Evolutionary conservation across 2,329 filamentous ascomycete genomes (phyloP), one percentile per base, ranked within the genome.

Genomic region (Ophiostoma ips): DNA sequence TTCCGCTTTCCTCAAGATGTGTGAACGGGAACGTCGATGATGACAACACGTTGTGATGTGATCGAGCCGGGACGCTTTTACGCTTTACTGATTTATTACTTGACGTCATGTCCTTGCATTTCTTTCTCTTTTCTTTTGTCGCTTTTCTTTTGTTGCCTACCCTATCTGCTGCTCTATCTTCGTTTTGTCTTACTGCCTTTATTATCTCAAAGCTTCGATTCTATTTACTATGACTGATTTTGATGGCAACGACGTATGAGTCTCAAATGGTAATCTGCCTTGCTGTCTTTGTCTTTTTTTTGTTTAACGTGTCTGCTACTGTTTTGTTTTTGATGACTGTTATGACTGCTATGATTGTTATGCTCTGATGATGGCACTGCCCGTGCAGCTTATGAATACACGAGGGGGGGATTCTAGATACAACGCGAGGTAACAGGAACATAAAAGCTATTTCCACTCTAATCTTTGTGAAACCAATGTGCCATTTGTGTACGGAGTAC

Each of bases 21-120:
- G 49, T 19, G 48, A 45, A 53, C 38, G 50, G 48, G 50, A 52
- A 38, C 28, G 40, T n/a, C 40, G 38, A 50, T 46, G 11, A 24
- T 49, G 41, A 49, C 8, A 36, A 15, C 31, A 33, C n/a, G 43
- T 46, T 30, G 44, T 40, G 50, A 48, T 37, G 38, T 46, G 34
- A 33, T 34, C 30, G 43, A 44, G 53, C 49, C 50, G 43, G 50
- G 50, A 50, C 46, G 50, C n/a, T 44, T 34, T 53, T 40, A 51
- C 44, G 45, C 37, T 24, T 49, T 35, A 45, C 28, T 48, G 31
- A 34, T 47, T 48, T 28, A 28, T 40, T 49, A 30, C 24, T 38
- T 44, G 12, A 36, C 16, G 48, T 46, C 21, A 44, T 40, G 24
- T 54, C 40, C 31, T 48, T 28, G 41, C 15, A 44, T 33, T 13